Conservation (phyloP, 139 green algal genomes). For the Axilococcus clingmanii region DNA sequence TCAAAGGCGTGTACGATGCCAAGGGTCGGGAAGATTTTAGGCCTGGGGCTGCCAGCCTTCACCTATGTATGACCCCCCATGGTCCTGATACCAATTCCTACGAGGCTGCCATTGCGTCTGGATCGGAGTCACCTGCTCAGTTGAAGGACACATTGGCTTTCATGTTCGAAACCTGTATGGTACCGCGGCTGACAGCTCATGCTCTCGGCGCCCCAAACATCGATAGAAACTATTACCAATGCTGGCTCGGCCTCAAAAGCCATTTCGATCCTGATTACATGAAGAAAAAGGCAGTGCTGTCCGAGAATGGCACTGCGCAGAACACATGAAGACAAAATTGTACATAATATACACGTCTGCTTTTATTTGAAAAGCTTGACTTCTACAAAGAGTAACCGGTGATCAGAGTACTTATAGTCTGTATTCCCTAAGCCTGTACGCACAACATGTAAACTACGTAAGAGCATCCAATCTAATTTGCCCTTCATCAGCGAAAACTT, state of each 20-base stretch:
- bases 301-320: not conserved
- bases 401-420: conserved; percentile 58
- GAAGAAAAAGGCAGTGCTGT: not conserved
- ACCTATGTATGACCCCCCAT: conserved; percentile 86
- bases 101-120: conserved; percentile 40
- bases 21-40: conserved; percentile 76
- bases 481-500: conserved; percentile 42
- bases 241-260: conserved; percentile 40
- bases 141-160: conserved; percentile 68
- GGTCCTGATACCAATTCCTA: conserved; percentile 79
- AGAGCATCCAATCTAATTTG: conserved; percentile 76
- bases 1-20: conserved; percentile 73
- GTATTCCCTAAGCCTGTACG: conserved; percentile 53
- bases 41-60: conserved; percentile 63
- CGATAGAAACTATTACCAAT: conserved; percentile 73
- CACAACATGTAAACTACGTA: conserved; percentile 31
- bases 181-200: conserved; percentile 55
- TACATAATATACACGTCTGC: not conserved
- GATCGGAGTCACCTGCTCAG: conserved; percentile 38
- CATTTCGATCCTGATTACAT: conserved; percentile 28
- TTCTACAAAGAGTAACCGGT: conserved; percentile 60
- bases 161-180: conserved; percentile 80
- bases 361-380: not conserved
- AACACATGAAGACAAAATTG: too few species aligned
- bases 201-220: conserved; percentile 58